Evolutionary conservation across 2,329 filamentous ascomycete species (phyloP).

Genomic region (Colletotrichum sp.): DNA sequence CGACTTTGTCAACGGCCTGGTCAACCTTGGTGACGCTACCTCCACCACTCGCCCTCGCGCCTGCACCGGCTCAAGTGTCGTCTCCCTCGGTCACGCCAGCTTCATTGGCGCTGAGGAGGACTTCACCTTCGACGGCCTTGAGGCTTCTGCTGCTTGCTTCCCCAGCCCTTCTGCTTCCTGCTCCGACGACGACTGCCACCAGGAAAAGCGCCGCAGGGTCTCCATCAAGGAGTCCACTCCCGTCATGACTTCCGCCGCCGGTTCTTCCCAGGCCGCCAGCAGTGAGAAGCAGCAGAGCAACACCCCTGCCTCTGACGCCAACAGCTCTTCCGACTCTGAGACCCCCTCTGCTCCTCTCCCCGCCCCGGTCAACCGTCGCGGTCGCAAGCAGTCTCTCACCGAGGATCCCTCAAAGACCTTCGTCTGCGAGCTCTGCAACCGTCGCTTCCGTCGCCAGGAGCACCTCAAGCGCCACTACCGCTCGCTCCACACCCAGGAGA

Average conservation of each 20-base stretch:
- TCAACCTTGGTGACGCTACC: conserved; percentile 28
- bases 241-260: conserved; percentile 48
- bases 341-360: conserved; percentile 47
- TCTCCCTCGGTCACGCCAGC: conserved; percentile 76
- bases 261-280: conserved; percentile 36
- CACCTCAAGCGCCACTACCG: conserved; percentile 98
- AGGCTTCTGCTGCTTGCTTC: conserved; percentile 64
- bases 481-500: conserved; percentile 97
- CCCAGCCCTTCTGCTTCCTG: conserved; percentile 66
- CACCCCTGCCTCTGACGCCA: conserved; percentile 35
- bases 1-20: conserved; percentile 27
- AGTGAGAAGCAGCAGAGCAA: conserved; percentile 38
- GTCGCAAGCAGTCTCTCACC: conserved; percentile 96
- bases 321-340: conserved; percentile 48
- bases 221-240: conserved; percentile 50
- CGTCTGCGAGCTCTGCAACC: conserved; percentile 93
- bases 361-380: conserved; percentile 81
- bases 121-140: conserved; percentile 75
- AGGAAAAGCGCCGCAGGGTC: conserved; percentile 60
- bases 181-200: conserved; percentile 52
- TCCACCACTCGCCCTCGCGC: conserved; percentile 70
- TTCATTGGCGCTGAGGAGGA: conserved; percentile 75
- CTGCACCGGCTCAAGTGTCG: conserved; percentile 69
- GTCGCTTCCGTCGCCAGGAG: conserved; percentile 96
- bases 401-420: conserved; percentile 99